These are phyloP conservation scores for Aplosporella prunicola DNA, from an alignment of 2,329 filamentous ascomycete genomes.

Conservation along the genomic window DNA sequence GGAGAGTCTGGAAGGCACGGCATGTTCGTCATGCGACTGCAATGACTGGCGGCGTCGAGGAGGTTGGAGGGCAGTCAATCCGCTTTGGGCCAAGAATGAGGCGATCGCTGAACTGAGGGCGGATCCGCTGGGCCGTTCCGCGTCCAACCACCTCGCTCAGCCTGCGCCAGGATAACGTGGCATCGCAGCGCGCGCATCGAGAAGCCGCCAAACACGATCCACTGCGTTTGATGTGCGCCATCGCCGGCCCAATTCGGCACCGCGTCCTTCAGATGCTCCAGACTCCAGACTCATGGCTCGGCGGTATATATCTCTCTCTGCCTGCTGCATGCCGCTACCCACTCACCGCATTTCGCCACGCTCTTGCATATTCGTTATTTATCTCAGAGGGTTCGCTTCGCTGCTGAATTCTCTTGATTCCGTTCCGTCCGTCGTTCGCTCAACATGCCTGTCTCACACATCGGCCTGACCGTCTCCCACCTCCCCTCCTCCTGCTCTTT, in stretches of 20 bases:
- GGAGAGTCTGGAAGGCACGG: too few species aligned
- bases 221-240: constrained; percentile 1
- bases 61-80: too few species aligned
- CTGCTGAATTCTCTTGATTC: neutral
- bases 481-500: constrained; percentile 74
- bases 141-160: constrained; percentile 4
- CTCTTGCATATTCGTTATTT: neutral
- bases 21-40: too few species aligned
- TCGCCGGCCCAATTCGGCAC: constrained; percentile 1
- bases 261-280: constrained; percentile 2
- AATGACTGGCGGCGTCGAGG: too few species aligned
- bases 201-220: constrained; percentile 1
- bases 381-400: neutral
- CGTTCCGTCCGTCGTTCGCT: neutral
- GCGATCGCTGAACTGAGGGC: neutral
- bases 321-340: neutral
- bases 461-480: constrained; percentile 62
- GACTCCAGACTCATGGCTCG: constrained; percentile 2
- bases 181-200: neutral
- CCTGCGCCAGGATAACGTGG: constrained; percentile 1
- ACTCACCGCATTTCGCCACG: neutral
- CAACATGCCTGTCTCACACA: constrained; percentile 52
- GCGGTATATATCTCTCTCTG: constrained; percentile 6
- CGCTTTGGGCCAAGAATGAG: constrained; percentile 2
- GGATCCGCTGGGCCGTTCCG: constrained; percentile 4